These are phyloP conservation scores for Neonectria sp. DNA, from an alignment of 2,329 filamentous ascomycete genomes.

Conservation along the genomic window DNA sequence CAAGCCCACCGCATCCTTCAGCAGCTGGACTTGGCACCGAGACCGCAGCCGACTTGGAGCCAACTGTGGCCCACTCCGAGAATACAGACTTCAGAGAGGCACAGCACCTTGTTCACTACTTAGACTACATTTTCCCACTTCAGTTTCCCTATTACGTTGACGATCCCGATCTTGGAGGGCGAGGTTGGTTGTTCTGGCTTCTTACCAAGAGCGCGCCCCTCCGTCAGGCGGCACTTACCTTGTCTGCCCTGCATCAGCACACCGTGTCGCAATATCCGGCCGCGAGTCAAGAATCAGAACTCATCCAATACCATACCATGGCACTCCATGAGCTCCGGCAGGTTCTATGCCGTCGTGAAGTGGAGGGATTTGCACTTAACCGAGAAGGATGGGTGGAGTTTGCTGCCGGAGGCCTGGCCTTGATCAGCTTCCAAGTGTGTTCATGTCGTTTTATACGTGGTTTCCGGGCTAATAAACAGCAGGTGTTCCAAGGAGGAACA, in stretches of 20 bases:
- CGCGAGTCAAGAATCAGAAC: constrained; percentile 38
- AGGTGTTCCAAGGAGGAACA: constrained; percentile 41
- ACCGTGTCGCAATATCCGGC: constrained; percentile 34
- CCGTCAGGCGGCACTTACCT: constrained; percentile 45
- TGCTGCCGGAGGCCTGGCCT: constrained; percentile 42
- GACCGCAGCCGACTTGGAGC: background rate
- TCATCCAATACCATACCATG: constrained; percentile 45
- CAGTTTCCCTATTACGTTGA: constrained; percentile 48
- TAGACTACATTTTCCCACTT: constrained; percentile 49
- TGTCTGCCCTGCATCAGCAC: constrained; percentile 48
- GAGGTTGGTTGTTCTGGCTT: constrained; percentile 48
- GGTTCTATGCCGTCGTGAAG: constrained; percentile 32
- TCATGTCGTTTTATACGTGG: no score
- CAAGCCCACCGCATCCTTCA: background rate
- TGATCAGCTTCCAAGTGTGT: constrained; percentile 48
- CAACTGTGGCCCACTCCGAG: background rate
- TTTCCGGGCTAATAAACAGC: background rate
- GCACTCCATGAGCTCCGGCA: constrained; percentile 45
- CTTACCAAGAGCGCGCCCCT: constrained; percentile 38
- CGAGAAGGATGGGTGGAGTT: constrained; percentile 46
- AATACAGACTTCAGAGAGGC: constrained; percentile 43
- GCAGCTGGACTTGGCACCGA: background rate
- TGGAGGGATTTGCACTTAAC: constrained; percentile 21
- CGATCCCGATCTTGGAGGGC: constrained; percentile 43
- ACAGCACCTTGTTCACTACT: constrained; percentile 47